Evolutionary conservation across 1,284 basidiomycete genomes (phyloP).

Genomic region (Takashimella koratensis): DNA sequence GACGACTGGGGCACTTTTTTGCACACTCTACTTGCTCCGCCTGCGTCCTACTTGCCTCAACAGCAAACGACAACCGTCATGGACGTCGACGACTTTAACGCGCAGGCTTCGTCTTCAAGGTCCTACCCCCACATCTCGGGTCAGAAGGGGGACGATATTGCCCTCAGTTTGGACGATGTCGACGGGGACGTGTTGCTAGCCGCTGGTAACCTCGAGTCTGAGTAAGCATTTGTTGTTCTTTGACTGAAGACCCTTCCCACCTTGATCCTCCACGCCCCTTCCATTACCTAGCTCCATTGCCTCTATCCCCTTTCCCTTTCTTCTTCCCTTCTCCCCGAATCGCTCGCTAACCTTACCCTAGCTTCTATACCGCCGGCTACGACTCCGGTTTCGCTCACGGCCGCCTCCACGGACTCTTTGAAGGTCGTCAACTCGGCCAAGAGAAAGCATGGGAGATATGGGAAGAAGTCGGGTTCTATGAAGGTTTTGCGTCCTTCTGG

Average conservation of each 20-base stretch:
- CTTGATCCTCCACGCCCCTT: too few relatives aligned
- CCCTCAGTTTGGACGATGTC: conserved; percentile 9
- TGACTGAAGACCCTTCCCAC: too few relatives aligned
- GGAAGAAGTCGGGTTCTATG: conserved; percentile 93
- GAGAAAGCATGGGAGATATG: conserved; percentile 93
- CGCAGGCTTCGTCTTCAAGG: background rate
- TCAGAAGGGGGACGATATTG: background rate
- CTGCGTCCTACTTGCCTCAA: too few relatives aligned
- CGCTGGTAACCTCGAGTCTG: conserved; percentile 17
- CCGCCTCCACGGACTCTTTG: conserved; percentile 80
- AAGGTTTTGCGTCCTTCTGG: conserved; percentile 77
- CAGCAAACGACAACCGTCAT: background rate
- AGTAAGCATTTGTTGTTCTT: too few relatives aligned
- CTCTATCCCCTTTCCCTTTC: background rate
- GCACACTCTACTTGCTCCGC: too few relatives aligned
- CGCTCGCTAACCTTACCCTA: conserved; percentile 42
- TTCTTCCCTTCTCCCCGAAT: too few relatives aligned
- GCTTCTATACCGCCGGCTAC: conserved; percentile 77
- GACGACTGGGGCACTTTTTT: too few relatives aligned
- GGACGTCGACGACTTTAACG: background rate
- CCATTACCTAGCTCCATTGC: too few relatives aligned
- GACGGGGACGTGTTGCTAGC: conserved; percentile 12
- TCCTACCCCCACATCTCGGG: too few relatives aligned
- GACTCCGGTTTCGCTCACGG: conserved; percentile 77
- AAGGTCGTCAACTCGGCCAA: conserved; percentile 83